Base-by-base conservation (phyloP, 2,329 filamentous ascomycete genomes). In the Alternaria triticina region DNA sequence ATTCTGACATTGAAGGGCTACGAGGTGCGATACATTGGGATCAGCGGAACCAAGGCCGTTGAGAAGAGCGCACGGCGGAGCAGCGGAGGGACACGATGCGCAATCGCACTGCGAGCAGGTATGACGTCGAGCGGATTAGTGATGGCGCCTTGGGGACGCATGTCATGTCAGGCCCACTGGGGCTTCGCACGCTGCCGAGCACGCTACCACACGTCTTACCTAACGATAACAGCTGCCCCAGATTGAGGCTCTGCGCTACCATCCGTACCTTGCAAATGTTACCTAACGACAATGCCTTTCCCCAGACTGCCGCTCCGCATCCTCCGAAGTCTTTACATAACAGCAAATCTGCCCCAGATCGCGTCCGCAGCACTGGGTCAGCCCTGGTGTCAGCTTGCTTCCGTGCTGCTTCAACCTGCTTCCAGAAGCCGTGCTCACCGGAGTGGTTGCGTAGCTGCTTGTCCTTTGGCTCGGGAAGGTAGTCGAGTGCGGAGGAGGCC, bases 51-150 rank as follows among this genome's bases (percentile, higher is more conserved):
- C 54, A 83, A 83, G 50, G 81, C 49, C 82, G 81, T 55, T 66
- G 87, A 7, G 74, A 79, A 36, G 82, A 83, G 73, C 77, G 79
- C 61, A 82, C 78, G 67, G 80, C 82, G 58, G 85, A 88, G 74
- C 84, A 82, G 66, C 78, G 84, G 63, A 80, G 87, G 65, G 81
- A 85, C 65, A 82, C 79, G 61, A 77, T 89, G 49, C 83, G 86
- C 66, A 81, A 82, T 61, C 86, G 82, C 59, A 89, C 89, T 70
- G 84, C 84, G 3, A 74, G 74, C 17, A 77, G 80, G 59, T 79
- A 81, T 70, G 80, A 76, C 58, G 70, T 77, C 13, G 76, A 77
- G 57, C 64, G 59, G n/a, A 44, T n/a, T 43, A 12, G 12, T 58
- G 33, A 33, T 51, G 28, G 45, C 55, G 13, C n/a, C 33, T 51